Conservation (phyloP, 768 basidiomycete genomes). For the Tricholoma hemisulphureum region DNA sequence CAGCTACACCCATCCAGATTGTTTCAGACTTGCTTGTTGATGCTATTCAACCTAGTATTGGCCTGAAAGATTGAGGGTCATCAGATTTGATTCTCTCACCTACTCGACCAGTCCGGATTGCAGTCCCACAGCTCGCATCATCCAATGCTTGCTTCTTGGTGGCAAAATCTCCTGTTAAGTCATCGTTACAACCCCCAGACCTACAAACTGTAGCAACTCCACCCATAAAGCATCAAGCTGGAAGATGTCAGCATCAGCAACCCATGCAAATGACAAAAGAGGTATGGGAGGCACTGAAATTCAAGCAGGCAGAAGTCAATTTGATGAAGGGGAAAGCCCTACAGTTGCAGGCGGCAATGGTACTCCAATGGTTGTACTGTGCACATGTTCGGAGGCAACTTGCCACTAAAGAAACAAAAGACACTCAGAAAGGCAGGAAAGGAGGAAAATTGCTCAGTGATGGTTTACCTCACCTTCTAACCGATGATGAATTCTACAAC, state of each 20-base stretch:
- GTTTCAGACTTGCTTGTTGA: background rate
- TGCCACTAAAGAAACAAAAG: background rate
- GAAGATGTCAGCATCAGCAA: background rate
- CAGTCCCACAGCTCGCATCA: background rate
- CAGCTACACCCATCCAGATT: constrained; percentile 15
- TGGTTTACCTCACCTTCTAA: background rate
- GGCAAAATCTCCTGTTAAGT: constrained; percentile 5
- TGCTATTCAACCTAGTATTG: background rate
- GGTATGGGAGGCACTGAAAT: background rate
- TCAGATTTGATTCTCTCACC: background rate
- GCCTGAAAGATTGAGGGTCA: background rate
- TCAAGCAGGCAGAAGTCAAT: background rate
- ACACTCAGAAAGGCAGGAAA: background rate
- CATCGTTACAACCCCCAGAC: background rate
- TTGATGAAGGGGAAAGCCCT: background rate
- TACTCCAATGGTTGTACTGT: constrained; percentile 2
- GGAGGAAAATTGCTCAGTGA: background rate
- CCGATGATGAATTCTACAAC: background rate
- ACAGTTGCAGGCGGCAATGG: background rate
- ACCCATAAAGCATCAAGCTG: background rate
- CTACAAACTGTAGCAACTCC: background rate
- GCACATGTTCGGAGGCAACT: background rate
- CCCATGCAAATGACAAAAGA: background rate
- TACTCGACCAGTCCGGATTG: background rate
- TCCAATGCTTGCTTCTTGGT: constrained; percentile 1